Evolutionary conservation across 441 rosid species (phyloP).

Genomic region (Pelargonium myrrhifolium): DNA sequence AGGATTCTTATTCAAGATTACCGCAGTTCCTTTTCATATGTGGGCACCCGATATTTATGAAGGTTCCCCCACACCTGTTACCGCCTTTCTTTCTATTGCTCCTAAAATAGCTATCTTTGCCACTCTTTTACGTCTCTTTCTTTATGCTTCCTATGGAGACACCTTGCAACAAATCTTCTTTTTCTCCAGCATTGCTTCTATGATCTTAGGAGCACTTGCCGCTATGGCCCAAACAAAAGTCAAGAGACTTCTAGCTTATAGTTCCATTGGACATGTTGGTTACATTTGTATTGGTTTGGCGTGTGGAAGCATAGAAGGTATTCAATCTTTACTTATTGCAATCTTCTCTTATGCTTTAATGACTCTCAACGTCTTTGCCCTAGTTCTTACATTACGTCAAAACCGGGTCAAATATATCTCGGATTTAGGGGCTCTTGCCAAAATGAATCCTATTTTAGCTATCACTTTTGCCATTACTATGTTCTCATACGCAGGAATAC

Average conservation of each 20-base stretch:
- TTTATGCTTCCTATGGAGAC: constrained; percentile 2
- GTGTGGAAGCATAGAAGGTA: constrained; percentile 3
- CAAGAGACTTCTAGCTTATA: constrained; percentile 13
- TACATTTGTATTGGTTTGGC: constrained; percentile 3
- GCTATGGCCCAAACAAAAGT: constrained; percentile 7
- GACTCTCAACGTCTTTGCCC: constrained; percentile 4
- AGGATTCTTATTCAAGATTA: background rate
- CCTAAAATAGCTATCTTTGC: constrained; percentile 8
- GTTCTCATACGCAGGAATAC: background rate
- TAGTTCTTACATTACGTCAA: constrained; percentile 4
- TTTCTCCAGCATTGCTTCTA: constrained; percentile 10
- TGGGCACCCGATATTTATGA: constrained; percentile 10
- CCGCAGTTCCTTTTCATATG: constrained; percentile 5
- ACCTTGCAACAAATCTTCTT: constrained; percentile 1
- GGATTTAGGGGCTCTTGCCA: constrained; percentile 9
- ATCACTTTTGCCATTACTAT: background rate
- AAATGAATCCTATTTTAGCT: background rate
- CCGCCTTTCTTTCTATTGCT: constrained; percentile 9
- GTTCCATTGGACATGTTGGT: constrained; percentile 16
- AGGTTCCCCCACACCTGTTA: constrained; percentile 11
- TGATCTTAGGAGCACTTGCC: constrained; percentile 14
- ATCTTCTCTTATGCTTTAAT: constrained; percentile 12
- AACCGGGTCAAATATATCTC: background rate
- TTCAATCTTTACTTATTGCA: background rate
- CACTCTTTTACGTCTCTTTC: background rate